Percentiles rank a stretch among this genome's conserved stretches.
phyloP scores from a whole-genome alignment of 2,329 filamentous ascomycete genomes.

The Neonectria neomacrospora region DNA sequence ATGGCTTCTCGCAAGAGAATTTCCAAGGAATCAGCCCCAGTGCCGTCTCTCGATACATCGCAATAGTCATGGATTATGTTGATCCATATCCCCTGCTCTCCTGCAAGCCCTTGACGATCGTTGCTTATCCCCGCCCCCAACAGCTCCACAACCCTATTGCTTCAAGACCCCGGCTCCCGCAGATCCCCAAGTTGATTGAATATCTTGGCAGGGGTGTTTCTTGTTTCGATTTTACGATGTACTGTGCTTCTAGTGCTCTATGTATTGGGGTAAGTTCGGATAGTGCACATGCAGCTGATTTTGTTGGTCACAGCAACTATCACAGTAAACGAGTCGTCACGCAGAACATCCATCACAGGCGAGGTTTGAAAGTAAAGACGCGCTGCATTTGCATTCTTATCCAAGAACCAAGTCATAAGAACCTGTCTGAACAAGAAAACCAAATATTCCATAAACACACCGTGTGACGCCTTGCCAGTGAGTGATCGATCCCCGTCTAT shows the following conservation, averaged over 20 bases:
- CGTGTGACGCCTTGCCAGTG: slow-evolving; percentile 36
- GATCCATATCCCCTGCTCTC: too few species aligned
- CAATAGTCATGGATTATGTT: background rate
- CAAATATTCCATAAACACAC: slow-evolving; percentile 25
- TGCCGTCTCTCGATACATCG: background rate
- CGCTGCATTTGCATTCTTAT: slow-evolving; percentile 25
- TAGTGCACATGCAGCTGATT: too few species aligned
- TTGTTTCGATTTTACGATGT: too few species aligned
- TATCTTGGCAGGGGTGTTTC: too few species aligned
- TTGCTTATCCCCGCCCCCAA: background rate
- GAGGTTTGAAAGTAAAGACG: slow-evolving; percentile 10
- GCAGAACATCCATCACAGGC: background rate
- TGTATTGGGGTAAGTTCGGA: too few species aligned
- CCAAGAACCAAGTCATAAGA: slow-evolving; percentile 30
- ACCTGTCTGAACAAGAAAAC: slow-evolving; percentile 26
- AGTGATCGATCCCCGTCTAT: slow-evolving; percentile 27
- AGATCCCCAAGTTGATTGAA: background rate
- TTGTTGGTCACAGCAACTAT: background rate
- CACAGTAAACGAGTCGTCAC: background rate
- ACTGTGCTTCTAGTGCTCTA: too few species aligned
- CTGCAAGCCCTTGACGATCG: background rate
- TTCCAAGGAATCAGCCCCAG: background rate
- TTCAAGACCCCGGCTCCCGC: background rate
- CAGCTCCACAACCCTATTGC: background rate
- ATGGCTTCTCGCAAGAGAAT: background rate